Evolutionary conservation across 2,329 filamentous ascomycete species (phyloP).

Genomic region (Fusarium multiceps): DNA sequence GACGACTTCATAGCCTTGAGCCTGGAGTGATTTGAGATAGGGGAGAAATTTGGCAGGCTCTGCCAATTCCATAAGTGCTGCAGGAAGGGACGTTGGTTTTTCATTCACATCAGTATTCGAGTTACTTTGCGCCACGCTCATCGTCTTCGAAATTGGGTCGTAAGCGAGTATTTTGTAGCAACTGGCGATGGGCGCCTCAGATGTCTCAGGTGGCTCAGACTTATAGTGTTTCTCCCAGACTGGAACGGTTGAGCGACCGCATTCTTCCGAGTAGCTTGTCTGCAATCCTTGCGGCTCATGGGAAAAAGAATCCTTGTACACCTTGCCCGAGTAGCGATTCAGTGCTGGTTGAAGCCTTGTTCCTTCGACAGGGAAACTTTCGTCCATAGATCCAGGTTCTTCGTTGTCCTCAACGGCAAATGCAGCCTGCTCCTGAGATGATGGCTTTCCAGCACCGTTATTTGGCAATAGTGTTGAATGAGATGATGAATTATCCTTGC

Average conservation of each 20-base stretch:
- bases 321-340: conserved; percentile 38
- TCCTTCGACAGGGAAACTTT: conserved; percentile 52
- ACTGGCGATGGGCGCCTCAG: conserved; percentile 7
- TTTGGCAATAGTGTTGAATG: conserved; percentile 45
- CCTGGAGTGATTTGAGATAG: conserved; percentile 68
- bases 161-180: conserved; percentile 75
- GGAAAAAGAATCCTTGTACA: conserved; percentile 54
- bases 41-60: conserved; percentile 74
- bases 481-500: conserved; percentile 42
- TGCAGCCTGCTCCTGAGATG: background rate
- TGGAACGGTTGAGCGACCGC: conserved; percentile 50
- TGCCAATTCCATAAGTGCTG: conserved; percentile 69
- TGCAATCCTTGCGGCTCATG: conserved; percentile 61
- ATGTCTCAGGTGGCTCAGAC: background rate
- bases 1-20: conserved; percentile 74
- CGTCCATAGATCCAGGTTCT: conserved; percentile 55
- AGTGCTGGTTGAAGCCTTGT: conserved; percentile 48
- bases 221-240: conserved; percentile 51
- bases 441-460: background rate
- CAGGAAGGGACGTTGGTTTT: conserved; percentile 66
- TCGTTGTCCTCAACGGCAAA: conserved; percentile 43
- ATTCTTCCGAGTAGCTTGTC: conserved; percentile 59
- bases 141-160: conserved; percentile 66
- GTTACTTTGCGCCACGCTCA: conserved; percentile 70
- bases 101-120: conserved; percentile 63